These are phyloP conservation scores for Apiospora marii DNA, from an alignment of 2,329 filamentous ascomycete genomes.

Conservation along the genomic window DNA sequence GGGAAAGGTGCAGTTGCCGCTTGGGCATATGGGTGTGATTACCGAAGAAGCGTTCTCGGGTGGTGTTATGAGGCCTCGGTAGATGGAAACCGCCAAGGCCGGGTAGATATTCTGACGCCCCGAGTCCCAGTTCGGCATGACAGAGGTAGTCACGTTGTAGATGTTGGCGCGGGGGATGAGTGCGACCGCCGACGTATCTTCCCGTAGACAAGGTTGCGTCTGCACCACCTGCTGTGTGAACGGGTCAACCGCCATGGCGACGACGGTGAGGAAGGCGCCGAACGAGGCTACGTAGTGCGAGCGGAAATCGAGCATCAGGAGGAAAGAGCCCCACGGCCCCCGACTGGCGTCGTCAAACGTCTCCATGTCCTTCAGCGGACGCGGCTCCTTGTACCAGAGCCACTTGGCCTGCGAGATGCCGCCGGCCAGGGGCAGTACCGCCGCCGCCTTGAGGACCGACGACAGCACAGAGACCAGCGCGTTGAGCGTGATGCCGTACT, in stretches of 20 bases:
- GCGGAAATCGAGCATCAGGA: conserved; percentile 1
- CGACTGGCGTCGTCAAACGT: background rate
- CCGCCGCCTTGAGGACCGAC: conserved; percentile 25
- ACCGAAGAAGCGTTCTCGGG: too few species aligned
- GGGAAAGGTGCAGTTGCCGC: background rate
- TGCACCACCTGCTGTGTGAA: conserved; percentile 26
- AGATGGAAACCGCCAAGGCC: too few species aligned
- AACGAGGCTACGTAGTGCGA: conserved; percentile 23
- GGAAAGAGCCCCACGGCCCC: conserved; percentile 11
- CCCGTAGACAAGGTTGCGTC: background rate
- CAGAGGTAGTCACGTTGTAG: too few species aligned
- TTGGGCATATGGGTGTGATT: background rate
- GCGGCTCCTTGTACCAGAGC: conserved; percentile 26
- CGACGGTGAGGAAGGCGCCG: conserved; percentile 24
- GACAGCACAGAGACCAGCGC: conserved; percentile 28
- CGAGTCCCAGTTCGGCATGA: too few species aligned
- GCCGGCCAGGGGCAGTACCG: conserved; percentile 23
- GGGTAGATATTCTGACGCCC: too few species aligned
- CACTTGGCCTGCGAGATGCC: conserved; percentile 30
- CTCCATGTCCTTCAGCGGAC: background rate
- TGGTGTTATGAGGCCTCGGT: too few species aligned
- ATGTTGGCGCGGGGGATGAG: too few species aligned
- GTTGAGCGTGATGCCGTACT: conserved; percentile 29
- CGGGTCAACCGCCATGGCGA: conserved; percentile 27
- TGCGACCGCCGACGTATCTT: background rate